Conservation (phyloP, 768 basidiomycete genomes). For the Pisolithus marmoratus region DNA sequence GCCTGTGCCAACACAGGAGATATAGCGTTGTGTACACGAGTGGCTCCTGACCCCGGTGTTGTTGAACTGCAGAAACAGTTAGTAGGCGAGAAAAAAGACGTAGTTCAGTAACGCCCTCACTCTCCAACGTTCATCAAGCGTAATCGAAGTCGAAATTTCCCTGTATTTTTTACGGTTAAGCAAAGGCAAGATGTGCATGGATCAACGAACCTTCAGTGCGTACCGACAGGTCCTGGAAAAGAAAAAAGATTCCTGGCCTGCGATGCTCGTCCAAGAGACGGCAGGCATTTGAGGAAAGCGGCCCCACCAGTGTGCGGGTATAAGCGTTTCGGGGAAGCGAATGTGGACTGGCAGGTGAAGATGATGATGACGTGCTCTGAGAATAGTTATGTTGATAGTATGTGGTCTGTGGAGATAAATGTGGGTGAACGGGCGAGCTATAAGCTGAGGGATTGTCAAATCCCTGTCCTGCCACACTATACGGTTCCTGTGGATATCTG, state of each 20-base stretch:
- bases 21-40: slow-evolving; percentile 56
- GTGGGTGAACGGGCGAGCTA: slow-evolving; percentile 20
- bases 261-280: slow-evolving; percentile 81
- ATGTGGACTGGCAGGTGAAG: slow-evolving; percentile 28
- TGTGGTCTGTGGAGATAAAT: slow-evolving; percentile 25
- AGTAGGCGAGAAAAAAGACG: slow-evolving; percentile 13
- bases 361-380: slow-evolving; percentile 18
- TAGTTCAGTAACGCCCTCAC: slow-evolving; percentile 49
- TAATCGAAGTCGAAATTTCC: slow-evolving; percentile 80
- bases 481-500: slow-evolving; percentile 14
- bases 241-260: slow-evolving; percentile 85
- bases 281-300: slow-evolving; percentile 81
- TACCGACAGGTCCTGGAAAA: slow-evolving; percentile 91
- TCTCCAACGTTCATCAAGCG: slow-evolving; percentile 86
- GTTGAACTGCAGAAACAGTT: slow-evolving; percentile 46
- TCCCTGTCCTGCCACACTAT: slow-evolving; percentile 23
- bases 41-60: slow-evolving; percentile 65
- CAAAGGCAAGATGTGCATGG: slow-evolving; percentile 23
- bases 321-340: slow-evolving; percentile 64
- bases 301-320: slow-evolving; percentile 86
- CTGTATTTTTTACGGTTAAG: slow-evolving; percentile 35
- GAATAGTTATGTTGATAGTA: slow-evolving; percentile 24
- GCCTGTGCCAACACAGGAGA: slow-evolving; percentile 81
- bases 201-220: slow-evolving; percentile 74
- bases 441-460: slow-evolving; percentile 21